Base-by-base conservation (phyloP, 345 rosid species). In the Heritiera fomes region DNA sequence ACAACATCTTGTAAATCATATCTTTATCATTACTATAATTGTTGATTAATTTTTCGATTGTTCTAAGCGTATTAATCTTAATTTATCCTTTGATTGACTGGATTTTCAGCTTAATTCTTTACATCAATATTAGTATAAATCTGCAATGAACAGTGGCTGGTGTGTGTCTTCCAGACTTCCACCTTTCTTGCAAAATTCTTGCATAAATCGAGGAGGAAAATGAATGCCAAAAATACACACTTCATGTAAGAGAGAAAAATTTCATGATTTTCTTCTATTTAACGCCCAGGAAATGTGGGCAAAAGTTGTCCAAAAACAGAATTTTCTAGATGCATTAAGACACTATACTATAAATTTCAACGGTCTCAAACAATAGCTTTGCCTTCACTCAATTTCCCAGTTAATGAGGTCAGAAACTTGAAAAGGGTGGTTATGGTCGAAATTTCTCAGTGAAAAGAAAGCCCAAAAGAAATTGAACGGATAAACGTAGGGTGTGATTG, bases 181-280 rank as follows among this genome's bases (percentile, higher is more conserved):
- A 23, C 10, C 23, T 46, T 69, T 69, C 40, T 69, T 45, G 73
- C 73, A 68, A 8, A 68, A 45, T 68, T 68, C 38, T 68, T 20
- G 73, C 73, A 69, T 23, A 69, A 69, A n/a, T 45, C 55, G 55
- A 46, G 55, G 50, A 2, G 12, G 34, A 46, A 47, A 69, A 43
- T 69, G 56, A 17, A 13, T 0, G 4, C 18, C 6, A 4, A 13
- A 52, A 4, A 52, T 2, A 6, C 8, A 43, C 43, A 41, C 43
- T 41, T n/a, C 7, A 63, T 63, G 1, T 6, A 62, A 10, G 41
- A 62, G 67, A 8, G 41, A 62, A 40, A n/a, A 12, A 30, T 0
- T 1, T 30, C 41, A 2, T 32, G 40, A n/a, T 8, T 32, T 64
- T 64, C 6, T 15, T 32, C 6, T 0, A 30, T 28, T 32, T 28